Conservation (phyloP, 2,329 filamentous ascomycete genomes). For the Fusarium torulosum region DNA sequence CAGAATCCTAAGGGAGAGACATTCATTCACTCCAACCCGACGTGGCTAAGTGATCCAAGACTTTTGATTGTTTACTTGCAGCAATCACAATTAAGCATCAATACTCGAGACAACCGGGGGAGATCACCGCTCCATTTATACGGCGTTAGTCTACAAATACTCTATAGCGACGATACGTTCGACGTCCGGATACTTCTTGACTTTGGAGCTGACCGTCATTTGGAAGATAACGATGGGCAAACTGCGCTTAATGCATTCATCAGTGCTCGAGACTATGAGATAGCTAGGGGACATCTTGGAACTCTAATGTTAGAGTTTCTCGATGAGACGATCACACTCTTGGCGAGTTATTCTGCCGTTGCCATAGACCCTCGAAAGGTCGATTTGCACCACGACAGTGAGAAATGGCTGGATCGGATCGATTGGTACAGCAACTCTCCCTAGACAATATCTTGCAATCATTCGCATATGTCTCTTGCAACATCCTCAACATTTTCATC, state of each 20-base stretch:
- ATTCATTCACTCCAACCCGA: not conserved
- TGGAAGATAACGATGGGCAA: not conserved
- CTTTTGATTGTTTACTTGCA: not conserved
- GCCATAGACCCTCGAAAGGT: too few species aligned
- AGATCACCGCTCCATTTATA: not conserved
- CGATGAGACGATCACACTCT: too few species aligned
- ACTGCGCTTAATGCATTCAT: not conserved
- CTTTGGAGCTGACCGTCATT: not conserved
- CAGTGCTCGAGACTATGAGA: too few species aligned
- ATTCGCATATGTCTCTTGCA: too few species aligned
- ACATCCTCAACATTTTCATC: too few species aligned
- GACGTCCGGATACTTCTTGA: not conserved
- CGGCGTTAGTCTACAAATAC: rapidly evolving
- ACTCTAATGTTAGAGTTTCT: too few species aligned
- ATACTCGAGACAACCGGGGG: not conserved
- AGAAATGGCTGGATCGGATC: too few species aligned
- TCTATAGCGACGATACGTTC: rapidly evolving
- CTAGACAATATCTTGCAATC: too few species aligned
- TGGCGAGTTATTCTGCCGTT: too few species aligned
- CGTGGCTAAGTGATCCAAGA: not conserved
- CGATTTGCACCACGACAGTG: too few species aligned
- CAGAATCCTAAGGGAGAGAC: not conserved
- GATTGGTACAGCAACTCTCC: too few species aligned
- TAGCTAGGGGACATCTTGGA: too few species aligned
- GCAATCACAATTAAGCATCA: not conserved